A percentile compares a stretch with the other conserved stretches of the same genome.
Evolutionary conservation across 257 asterid genomes (phyloP).

Genomic region (Solanum chmielewskii): DNA sequence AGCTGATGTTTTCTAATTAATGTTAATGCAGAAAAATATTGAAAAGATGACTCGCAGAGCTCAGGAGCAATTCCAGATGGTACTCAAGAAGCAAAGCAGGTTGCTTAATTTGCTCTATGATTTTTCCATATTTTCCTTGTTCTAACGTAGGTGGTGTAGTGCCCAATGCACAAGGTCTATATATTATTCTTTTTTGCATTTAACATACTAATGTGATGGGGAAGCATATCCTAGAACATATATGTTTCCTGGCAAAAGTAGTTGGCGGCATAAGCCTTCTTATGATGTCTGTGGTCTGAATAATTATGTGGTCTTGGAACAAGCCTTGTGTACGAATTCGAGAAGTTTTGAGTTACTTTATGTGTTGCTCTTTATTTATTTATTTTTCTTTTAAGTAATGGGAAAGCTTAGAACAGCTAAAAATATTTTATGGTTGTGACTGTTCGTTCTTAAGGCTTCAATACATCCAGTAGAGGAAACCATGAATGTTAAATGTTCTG

Average conservation of each 20-base stretch:
- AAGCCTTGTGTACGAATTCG: background rate
- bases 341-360: background rate
- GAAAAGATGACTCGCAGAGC: constrained; percentile 95
- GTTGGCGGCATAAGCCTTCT: background rate
- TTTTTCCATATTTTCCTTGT: background rate
- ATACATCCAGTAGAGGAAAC: background rate
- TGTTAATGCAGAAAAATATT: constrained; percentile 63
- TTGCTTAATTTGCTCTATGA: constrained; percentile 14
- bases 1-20: constrained; percentile 22
- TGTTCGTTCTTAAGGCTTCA: background rate
- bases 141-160: background rate
- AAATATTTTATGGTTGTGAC: background rate
- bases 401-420: background rate
- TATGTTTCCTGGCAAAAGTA: background rate
- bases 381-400: background rate
- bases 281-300: background rate
- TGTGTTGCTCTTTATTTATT: background rate
- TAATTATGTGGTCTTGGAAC: background rate
- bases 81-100: constrained; percentile 96
- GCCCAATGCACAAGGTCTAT: background rate
- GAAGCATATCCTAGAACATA: background rate
- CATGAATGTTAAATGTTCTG: background rate
- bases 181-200: background rate
- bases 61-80: constrained; percentile 98
- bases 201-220: background rate